These are phyloP conservation scores for Populus nigra DNA, from an alignment of 345 rosid genomes.

Conservation along the genomic window DNA sequence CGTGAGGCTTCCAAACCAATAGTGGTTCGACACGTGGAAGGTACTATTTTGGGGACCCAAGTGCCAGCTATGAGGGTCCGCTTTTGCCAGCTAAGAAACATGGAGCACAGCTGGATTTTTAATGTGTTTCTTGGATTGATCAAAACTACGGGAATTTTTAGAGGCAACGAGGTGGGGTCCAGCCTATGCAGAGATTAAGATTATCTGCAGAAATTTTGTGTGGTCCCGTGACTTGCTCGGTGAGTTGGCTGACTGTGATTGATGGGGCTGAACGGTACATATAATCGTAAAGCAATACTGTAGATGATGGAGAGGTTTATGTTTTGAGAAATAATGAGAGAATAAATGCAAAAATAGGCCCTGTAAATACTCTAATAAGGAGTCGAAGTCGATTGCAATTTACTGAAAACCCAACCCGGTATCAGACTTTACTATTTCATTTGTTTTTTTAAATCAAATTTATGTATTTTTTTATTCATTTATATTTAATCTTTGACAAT, in stretches of 20 bases:
- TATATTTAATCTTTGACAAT: too few species aligned
- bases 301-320: background rate
- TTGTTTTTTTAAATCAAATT: too few species aligned
- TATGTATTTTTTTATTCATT: too few species aligned
- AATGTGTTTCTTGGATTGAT: background rate
- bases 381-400: too few species aligned
- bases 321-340: background rate
- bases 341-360: background rate
- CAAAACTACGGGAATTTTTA: background rate
- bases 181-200: background rate
- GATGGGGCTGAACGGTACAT: background rate
- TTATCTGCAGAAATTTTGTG: background rate
- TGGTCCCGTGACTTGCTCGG: background rate
- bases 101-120: slow-evolving; percentile 54
- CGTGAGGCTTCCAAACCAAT: slow-evolving; percentile 41
- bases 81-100: background rate
- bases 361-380: background rate
- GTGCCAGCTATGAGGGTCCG: slow-evolving; percentile 18
- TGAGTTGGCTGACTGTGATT: slow-evolving; percentile 8
- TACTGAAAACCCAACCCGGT: too few species aligned
- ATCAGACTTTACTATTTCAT: too few species aligned
- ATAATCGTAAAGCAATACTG: background rate
- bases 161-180: background rate
- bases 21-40: slow-evolving; percentile 21
- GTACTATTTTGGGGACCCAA: background rate